phyloP scores from a whole-genome alignment of 768 basidiomycete species.

The Suillus weaverae region DNA sequence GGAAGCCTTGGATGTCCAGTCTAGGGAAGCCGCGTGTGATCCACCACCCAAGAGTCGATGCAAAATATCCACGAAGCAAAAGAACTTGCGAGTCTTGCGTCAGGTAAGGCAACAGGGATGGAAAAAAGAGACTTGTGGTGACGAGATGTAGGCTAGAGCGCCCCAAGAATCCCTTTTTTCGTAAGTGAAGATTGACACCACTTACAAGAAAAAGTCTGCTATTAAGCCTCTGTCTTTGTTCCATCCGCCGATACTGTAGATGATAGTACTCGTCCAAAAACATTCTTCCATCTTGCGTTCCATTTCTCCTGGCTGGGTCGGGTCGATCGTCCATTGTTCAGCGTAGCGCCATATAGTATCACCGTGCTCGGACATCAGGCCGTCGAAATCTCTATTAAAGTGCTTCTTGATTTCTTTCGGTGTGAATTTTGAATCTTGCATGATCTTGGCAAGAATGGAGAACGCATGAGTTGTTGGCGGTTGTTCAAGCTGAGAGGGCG shows the following conservation, averaged over 20 bases:
- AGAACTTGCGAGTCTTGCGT: constrained; percentile 19
- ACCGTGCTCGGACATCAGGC: background rate
- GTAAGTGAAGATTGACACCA: background rate
- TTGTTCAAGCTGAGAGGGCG: background rate
- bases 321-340: constrained; percentile 44
- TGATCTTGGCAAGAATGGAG: constrained; percentile 51
- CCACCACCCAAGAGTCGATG: constrained; percentile 28
- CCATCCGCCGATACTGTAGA: constrained; percentile 60
- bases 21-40: constrained; percentile 29
- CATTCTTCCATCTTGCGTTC: constrained; percentile 65
- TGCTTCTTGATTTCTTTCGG: constrained; percentile 13
- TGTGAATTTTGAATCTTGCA: constrained; percentile 44
- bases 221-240: constrained; percentile 48
- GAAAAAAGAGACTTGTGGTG: constrained; percentile 32
- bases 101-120: constrained; percentile 21
- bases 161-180: background rate
- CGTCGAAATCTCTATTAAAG: constrained; percentile 19
- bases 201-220: constrained; percentile 52
- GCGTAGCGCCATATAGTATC: constrained; percentile 21
- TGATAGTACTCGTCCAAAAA: constrained; percentile 50
- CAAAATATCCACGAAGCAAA: constrained; percentile 32
- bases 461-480: constrained; percentile 36
- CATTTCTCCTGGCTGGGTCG: constrained; percentile 36
- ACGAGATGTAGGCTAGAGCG: constrained; percentile 28
- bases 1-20: constrained; percentile 33